Conservation (phyloP, 176 grass and related monocot genomes). For the Oryza glaberrima region DNA sequence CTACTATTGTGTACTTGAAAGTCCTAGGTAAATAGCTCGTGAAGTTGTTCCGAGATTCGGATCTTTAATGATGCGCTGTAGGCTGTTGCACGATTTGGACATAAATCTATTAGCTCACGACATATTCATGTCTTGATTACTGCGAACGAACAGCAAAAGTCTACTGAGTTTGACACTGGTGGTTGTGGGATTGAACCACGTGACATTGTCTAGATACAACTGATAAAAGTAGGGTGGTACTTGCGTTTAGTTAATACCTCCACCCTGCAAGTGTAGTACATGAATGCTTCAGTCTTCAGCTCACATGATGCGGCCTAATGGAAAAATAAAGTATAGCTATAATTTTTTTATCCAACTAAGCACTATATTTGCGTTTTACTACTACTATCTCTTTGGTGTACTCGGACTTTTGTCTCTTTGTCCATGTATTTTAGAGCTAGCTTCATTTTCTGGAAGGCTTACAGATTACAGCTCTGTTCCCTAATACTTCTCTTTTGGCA, state of each 20-base stretch:
- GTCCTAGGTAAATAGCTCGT: neutral
- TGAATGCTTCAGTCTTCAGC: conserved; percentile 16
- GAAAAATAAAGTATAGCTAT: neutral
- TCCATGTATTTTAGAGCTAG: neutral
- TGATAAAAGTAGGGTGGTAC: neutral
- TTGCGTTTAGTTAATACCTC: neutral
- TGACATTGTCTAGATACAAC: conserved; percentile 18
- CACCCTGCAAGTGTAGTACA: neutral
- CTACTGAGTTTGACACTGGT: neutral
- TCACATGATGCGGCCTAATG: neutral
- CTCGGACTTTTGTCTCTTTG: neutral
- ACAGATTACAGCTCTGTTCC: neutral
- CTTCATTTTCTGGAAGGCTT: conserved; percentile 23
- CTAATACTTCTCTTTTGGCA: conserved; percentile 29
- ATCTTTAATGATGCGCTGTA: neutral
- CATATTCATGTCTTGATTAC: neutral
- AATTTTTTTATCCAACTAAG: neutral
- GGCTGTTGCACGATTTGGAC: neutral
- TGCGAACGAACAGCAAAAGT: neutral
- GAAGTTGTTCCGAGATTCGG: neutral
- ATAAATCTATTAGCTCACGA: neutral
- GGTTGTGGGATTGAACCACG: conserved; percentile 29
- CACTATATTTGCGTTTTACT: neutral
- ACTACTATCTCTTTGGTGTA: neutral
- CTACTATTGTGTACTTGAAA: neutral